Base-by-base conservation (phyloP, 441 rosid genomes). In the Euphorbia corollata region DNA sequence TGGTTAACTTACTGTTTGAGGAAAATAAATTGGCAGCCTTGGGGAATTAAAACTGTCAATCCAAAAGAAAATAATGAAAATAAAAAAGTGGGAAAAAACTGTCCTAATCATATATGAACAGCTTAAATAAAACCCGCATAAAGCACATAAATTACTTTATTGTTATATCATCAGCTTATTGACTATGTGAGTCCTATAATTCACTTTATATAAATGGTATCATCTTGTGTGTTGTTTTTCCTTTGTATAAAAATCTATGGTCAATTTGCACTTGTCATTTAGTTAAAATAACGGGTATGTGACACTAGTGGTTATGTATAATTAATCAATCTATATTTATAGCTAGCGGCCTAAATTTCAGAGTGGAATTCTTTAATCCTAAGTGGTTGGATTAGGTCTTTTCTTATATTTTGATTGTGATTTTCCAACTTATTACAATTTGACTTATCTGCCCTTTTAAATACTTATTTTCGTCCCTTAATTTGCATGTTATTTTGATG, bases 381-480 rank as follows among this genome's bases (percentile, higher is more conserved):
- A 1, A 65, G 71, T 69, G 64, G 75, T 69, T 72, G 83, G 75
- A 72, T 74, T 71, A 72, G 80, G 73, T 76, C 51, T 64, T 56
- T 71, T 64, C 73, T 47, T 30, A 23, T 67, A 67, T 24, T 54
- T 62, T 54, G 68, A 68, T 61, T 68, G 48, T 32, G 64, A 63
- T 62, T 69, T 59, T 56, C 50, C 19, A 60, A 16, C n/a, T 22
- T 58, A 20, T 53, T 59, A 0, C 0, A 1, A 34, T 59, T 60
- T 67, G 61, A 69, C 73, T 7, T 1, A 59, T 60, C 15, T 58
- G 43, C 57, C 74, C 70, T 53, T 41, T 27, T 27, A 27, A 27
- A 27, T 27, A 27, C 32, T n/a, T 27, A 27, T 1, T 27, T 27
- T 27, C 32, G 32, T 1, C 4, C 4, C 4, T 27, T 1, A 27